Base-by-base conservation (phyloP, 108 stramenopile species). In the Phaeodactylum tricornutum region DNA sequence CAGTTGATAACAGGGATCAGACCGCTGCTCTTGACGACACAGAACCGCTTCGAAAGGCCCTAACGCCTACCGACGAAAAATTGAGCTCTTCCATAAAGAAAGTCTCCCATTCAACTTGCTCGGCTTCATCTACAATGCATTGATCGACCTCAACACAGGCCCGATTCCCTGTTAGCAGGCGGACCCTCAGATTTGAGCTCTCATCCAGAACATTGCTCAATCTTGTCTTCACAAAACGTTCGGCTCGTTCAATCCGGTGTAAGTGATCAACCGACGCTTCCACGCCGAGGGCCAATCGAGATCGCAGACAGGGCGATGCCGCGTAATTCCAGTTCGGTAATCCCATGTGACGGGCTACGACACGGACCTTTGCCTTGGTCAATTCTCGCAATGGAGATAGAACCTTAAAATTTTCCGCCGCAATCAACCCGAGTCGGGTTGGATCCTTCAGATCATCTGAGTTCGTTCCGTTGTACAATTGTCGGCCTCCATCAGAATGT, bases 381-480 rank as follows among this genome's bases (percentile, higher is more conserved):
- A 85, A 75, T 14, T 57, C 47, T 34, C 55, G 53, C 11, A 96
- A 63, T 4, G 95, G 95, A 6, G 89, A 89, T 15, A 53, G 64
- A 14, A 96, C 91, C 19, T 55, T 52, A 58, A 77, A 89, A 22
- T 79, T 61, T 20, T 63, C 44, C 8, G 88, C 89, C 7, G 87
- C 88, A 36, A 76, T 54, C 22, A 91, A 61, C 4, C 88, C 88
- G 7, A 89, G 35, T 17, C 94, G 80, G 0, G 95, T 94, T 9
- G 85, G 79, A 61, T 96, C 95, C 7, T 59, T 46, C 17, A 61
- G 44, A 50, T 96, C 95, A 45, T 94, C 91, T 36, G 76, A 77
- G 53, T 96, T 96, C 6, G 95, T 96, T 30, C 95, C 95, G 59
- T 96, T 94, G 83, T 87, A 96, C n/a, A 96, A 64, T 36, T 62